Evolutionary conservation across 805 yeast genomes (phyloP).

Genomic region (Barnettozyma siamensis): DNA sequence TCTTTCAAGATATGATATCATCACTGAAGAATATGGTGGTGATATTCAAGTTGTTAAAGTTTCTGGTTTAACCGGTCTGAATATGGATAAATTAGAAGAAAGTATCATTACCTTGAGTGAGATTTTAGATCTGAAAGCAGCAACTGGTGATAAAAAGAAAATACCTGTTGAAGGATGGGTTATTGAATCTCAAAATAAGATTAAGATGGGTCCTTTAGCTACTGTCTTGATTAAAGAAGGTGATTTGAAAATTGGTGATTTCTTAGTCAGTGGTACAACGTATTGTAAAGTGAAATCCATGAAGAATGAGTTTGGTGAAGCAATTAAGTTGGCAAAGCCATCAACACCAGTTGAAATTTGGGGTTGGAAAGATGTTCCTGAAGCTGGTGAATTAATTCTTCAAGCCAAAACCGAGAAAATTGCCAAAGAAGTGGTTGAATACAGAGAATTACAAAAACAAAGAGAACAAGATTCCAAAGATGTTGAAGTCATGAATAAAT

Average conservation of each 20-base stretch:
- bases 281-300: slow-evolving; percentile 80
- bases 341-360: slow-evolving; percentile 85
- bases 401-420: slow-evolving; percentile 68
- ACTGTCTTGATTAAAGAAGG: slow-evolving; percentile 83
- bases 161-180: slow-evolving; percentile 78
- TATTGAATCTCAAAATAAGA: slow-evolving; percentile 75
- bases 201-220: slow-evolving; percentile 81
- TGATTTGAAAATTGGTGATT: slow-evolving; percentile 57
- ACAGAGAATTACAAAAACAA: slow-evolving; percentile 56
- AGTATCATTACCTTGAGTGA: slow-evolving; percentile 83
- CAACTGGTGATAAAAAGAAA: slow-evolving; percentile 30
- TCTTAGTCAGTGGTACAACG: slow-evolving; percentile 82
- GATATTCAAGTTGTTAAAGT: slow-evolving; percentile 86
- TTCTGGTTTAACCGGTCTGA: slow-evolving; percentile 84
- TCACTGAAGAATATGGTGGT: slow-evolving; percentile 91
- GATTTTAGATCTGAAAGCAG: slow-evolving; percentile 68
- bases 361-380: slow-evolving; percentile 94
- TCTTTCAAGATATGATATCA: slow-evolving; percentile 69
- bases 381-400: slow-evolving; percentile 79
- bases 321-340: slow-evolving; percentile 66
- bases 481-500: slow-evolving; percentile 65
- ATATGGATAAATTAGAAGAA: slow-evolving; percentile 87
- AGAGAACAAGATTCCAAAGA: slow-evolving; percentile 55
- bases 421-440: slow-evolving; percentile 70
- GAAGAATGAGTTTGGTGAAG: slow-evolving; percentile 65